These are phyloP conservation scores for Penicillium brasilianum DNA, from an alignment of 2,329 filamentous ascomycete species.

Conservation along the genomic window DNA sequence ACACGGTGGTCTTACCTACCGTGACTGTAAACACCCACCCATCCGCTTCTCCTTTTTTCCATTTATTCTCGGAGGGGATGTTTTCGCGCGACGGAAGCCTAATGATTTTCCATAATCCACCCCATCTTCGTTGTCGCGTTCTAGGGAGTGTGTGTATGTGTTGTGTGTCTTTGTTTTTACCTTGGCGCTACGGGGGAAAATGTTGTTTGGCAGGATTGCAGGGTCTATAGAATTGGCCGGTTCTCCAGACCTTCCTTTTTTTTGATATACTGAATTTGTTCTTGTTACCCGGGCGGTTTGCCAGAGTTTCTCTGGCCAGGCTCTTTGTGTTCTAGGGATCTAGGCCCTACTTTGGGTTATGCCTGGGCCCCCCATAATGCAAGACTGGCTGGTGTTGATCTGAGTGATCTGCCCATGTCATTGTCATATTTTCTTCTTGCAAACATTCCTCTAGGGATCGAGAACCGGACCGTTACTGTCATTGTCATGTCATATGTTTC, in stretches of 20 bases:
- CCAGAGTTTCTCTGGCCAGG: not conserved
- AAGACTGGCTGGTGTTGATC: not conserved
- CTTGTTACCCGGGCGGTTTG: conserved; percentile 10
- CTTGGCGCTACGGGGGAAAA: conserved; percentile 45
- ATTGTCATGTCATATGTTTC: conserved; percentile 22
- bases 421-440: conserved; percentile 18
- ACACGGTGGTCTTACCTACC: conserved; percentile 21
- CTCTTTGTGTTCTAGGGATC: not conserved
- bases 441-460: conserved; percentile 21
- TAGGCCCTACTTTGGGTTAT: too few relatives aligned
- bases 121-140: conserved; percentile 38
- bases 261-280: conserved; percentile 30
- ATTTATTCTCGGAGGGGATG: conserved; percentile 28
- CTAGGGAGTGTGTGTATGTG: conserved; percentile 36
- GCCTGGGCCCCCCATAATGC: not conserved
- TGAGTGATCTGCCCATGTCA: conserved; percentile 6
- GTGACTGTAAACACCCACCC: conserved; percentile 21
- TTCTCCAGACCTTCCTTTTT: conserved; percentile 26
- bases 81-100: conserved; percentile 34
- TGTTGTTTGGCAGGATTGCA: conserved; percentile 39
- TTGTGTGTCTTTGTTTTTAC: conserved; percentile 23
- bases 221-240: conserved; percentile 32
- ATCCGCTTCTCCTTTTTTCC: conserved; percentile 20
- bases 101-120: conserved; percentile 44
- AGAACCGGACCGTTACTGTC: conserved; percentile 22